Base-by-base conservation (phyloP, 2,329 filamentous ascomycete species). In the Trichoderma harzianum region DNA sequence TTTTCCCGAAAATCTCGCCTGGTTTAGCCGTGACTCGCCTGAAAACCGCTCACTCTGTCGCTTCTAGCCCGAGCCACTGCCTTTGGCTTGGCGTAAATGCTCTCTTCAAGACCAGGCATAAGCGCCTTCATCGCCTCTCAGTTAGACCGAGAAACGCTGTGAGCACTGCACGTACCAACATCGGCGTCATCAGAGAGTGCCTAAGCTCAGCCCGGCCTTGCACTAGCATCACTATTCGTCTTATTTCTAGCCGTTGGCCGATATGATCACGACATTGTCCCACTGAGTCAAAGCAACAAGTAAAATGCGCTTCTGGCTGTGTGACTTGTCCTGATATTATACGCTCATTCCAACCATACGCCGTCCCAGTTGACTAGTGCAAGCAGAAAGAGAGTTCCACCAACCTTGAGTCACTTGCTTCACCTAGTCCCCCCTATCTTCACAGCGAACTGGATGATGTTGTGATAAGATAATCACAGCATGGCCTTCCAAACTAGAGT, bases 401-500 rank as follows among this genome's bases (percentile, higher is more conserved):
- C 51, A 34, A 43, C 5, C 26, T 12, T 43, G 36, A 36, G 53
- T 7, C 21, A 2, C 18, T 28, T 28, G 14, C 30, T 32, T 30
- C 6, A 6, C 26, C 34, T 21, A 28, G 11, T 3, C 21, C 18
- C 28, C 36, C 28, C 7, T 3, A 7, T n/a, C 5, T 34, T 24
- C 24, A 16, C 36, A 21, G 21, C 32, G 12, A 30, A 6, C 24
- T 55, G 47, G 53, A 63, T 30, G 62, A 72, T 79, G 75, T 63
- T 75, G 78, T 76, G 76, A 74, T 65, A 55, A 70, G 76, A 74
- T 65, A 47, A 68, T 61, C 72, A 61, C 70, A 78, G 14, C 51
- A 83, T 83, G 82, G 81, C 86, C 69, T 84, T 90, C 72, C 86
- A 89, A 76, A 86, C 86, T 43, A 87, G 84, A 73, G 83, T 89